A percentile compares a stretch with the other conserved stretches of the same genome.
phyloP scores from a whole-genome alignment of 352 stramenopile species.

The Halophytophthora polymorphica region DNA sequence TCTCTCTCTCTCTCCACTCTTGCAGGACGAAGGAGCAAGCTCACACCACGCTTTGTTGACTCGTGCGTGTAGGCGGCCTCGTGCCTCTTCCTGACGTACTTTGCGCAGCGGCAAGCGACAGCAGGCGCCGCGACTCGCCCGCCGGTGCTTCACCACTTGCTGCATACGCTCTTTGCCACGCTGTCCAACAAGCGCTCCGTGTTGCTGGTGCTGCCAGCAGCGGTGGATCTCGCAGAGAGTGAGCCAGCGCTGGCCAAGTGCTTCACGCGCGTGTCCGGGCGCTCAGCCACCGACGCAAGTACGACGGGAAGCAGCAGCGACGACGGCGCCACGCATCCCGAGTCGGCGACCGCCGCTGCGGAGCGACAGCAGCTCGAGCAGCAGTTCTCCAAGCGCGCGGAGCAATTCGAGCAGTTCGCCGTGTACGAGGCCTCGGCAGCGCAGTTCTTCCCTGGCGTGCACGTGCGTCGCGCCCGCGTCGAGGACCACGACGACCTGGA shows the following conservation, averaged over 20 bases:
- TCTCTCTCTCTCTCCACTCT: not conserved
- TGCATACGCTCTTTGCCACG: constrained; percentile 49
- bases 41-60: not conserved
- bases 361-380: constrained; percentile 19
- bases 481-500: constrained; percentile 84
- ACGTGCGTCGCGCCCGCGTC: constrained; percentile 64
- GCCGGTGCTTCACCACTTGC: constrained; percentile 48
- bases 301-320: not conserved
- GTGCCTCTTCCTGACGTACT: constrained; percentile 57
- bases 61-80: constrained; percentile 25
- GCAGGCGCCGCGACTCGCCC: constrained; percentile 23
- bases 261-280: constrained; percentile 36
- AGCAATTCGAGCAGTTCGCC: constrained; percentile 37
- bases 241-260: constrained; percentile 58
- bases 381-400: constrained; percentile 34
- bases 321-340: not conserved
- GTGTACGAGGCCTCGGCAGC: constrained; percentile 44
- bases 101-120: constrained; percentile 45
- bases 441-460: constrained; percentile 39
- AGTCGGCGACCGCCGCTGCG: constrained; percentile 2
- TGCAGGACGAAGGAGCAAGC: too few relatives aligned
- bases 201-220: constrained; percentile 49
- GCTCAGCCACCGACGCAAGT: constrained; percentile 7
- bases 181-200: constrained; percentile 37
- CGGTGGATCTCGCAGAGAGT: constrained; percentile 35